Evolutionary conservation across 1,284 basidiomycete genomes (phyloP).

Genomic region (Psilocybe mexicana): DNA sequence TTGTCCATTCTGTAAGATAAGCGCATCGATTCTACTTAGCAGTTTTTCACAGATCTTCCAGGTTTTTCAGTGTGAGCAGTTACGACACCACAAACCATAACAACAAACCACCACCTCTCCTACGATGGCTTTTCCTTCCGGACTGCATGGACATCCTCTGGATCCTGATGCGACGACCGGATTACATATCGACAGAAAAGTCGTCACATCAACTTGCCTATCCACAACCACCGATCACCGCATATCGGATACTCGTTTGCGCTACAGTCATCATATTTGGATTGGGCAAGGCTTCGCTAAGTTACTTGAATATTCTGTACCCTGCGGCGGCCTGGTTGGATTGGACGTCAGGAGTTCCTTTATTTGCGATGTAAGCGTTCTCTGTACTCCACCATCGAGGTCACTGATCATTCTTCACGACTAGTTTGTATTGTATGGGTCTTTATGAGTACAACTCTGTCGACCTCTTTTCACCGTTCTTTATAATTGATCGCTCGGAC

Average conservation of each 20-base stretch:
- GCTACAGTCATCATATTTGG: slow-evolving; percentile 3
- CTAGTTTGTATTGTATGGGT: slow-evolving; percentile 6
- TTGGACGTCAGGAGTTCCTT: slow-evolving; percentile 1
- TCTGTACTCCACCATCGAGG: too few species aligned
- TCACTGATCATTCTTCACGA: background rate
- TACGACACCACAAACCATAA: background rate
- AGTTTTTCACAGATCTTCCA: background rate
- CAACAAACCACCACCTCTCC: background rate
- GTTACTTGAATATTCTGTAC: background rate
- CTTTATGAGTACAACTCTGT: slow-evolving; percentile 5
- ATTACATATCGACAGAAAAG: background rate
- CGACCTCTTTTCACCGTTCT: background rate
- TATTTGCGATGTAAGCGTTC: background rate
- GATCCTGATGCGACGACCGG: background rate
- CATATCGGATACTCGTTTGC: slow-evolving; percentile 7
- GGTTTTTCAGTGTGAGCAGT: background rate
- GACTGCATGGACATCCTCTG: slow-evolving; percentile 7
- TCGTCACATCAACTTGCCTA: background rate
- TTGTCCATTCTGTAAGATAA: background rate
- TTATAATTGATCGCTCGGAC: background rate
- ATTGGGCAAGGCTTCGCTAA: slow-evolving; percentile 1
- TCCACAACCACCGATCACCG: background rate
- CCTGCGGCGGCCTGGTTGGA: slow-evolving; percentile 3
- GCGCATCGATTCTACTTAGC: background rate
- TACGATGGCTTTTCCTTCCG: slow-evolving; percentile 3